These are phyloP conservation scores for Elsinoe necatrix DNA, from an alignment of 2,329 filamentous ascomycete genomes.

Conservation along the genomic window DNA sequence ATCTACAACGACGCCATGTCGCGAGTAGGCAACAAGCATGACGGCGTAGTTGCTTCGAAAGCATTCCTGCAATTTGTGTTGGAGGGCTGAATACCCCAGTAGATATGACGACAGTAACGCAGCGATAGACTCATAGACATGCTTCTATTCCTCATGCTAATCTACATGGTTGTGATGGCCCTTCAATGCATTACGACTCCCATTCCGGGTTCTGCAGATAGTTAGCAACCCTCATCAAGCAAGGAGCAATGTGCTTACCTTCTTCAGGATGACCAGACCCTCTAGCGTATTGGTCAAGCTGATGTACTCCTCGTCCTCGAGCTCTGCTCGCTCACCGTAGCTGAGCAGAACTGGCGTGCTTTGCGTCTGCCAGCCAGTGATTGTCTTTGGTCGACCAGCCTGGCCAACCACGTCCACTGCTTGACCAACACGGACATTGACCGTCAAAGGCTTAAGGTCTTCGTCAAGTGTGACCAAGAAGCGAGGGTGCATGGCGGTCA, in stretches of 20 bases:
- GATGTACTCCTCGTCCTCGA: constrained; percentile 97
- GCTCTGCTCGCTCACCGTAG: constrained; percentile 90
- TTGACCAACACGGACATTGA: constrained; percentile 95
- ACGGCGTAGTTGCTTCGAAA: constrained; percentile 66
- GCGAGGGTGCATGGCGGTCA: constrained; percentile 91
- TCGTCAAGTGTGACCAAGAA: constrained; percentile 96
- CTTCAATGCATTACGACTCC: constrained; percentile 22
- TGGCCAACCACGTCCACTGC: constrained; percentile 97
- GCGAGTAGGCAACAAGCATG: constrained; percentile 60
- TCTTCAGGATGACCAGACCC: constrained; percentile 89
- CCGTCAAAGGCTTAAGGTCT: constrained; percentile 82
- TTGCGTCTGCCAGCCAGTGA: constrained; percentile 98
- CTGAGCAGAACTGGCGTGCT: constrained; percentile 93
- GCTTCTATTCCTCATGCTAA: constrained; percentile 5
- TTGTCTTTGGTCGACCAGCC: constrained; percentile 94
- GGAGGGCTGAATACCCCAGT: constrained; percentile 35
- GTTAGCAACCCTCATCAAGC: background rate
- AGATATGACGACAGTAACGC: background rate
- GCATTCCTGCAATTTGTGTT: constrained; percentile 70
- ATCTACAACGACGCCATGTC: constrained; percentile 60
- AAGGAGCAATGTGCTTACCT: constrained; percentile 54
- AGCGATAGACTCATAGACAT: constrained; percentile 13
- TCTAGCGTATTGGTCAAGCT: constrained; percentile 85
- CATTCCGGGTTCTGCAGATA: constrained; percentile 37
- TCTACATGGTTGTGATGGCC: background rate